Evolutionary conservation across 495 filamentous ascomycete genomes (phyloP), one percentile per base, ranked within the genome.

Genomic region (Apiosordaria backusii): DNA sequence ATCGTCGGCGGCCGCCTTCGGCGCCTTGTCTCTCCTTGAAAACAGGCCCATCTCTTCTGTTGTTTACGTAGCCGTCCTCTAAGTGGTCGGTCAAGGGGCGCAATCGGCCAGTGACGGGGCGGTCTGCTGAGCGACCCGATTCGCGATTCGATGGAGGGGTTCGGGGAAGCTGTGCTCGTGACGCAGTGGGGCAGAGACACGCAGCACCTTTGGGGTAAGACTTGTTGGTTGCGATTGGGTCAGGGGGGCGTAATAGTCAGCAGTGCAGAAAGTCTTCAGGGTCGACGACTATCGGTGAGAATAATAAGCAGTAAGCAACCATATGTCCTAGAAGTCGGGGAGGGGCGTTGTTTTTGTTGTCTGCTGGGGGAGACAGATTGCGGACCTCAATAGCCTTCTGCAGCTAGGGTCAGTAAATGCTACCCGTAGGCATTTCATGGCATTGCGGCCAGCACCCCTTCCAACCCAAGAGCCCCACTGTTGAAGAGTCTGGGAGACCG

Each of bases 1-100:
- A 40, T 58, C 67, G 29, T 75, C 72, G 61, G 60, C 74, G 24
- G 72, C 70, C 62, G 76, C 65, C 76, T 78, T 81, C n/a, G 81
- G 76, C 24, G 81, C 72, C 71, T 79, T 80, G 54, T 79, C 76
- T 58, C 79, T 79, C 65, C 81, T 74, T 9, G 82, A 82, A 74
- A 85, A 85, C 62, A 85, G 70, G 71, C 83, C 83, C 83, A 85
- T 84, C 45, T 63, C 62, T 60, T 61, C 61, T 63, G 64, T 52
- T 25, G 58, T 55, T 58, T 50, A 60, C 63, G 62, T 58, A 54
- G 64, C 40, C 55, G 55, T 27, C 10, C 57, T 66, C 50, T 57
- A 35, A 69, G 64, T 62, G 68, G 68, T 53, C 60, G 24, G 50
- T 53, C 16, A 57, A 59, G 16, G 45, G 54, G 59, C 27, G 52